Conservation (phyloP, 345 rosid species). For the Eucalyptus grandis region DNA sequence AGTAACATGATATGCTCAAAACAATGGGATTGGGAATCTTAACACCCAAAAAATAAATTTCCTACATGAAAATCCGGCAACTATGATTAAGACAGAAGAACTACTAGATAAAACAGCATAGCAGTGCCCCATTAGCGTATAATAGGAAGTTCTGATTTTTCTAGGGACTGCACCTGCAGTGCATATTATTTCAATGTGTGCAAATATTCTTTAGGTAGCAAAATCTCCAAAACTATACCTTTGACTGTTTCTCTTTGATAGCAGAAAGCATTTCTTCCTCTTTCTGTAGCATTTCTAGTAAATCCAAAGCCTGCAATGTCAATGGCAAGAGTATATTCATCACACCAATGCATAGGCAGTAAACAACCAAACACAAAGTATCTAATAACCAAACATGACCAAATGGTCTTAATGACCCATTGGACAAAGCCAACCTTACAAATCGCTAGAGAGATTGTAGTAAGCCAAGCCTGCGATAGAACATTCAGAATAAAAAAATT, state of each 20-base stretch:
- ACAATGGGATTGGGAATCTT: background rate
- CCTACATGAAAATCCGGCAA: background rate
- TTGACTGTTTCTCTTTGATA: constrained; percentile 54
- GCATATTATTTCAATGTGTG: background rate
- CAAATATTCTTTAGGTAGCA: background rate
- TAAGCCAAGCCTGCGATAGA: constrained; percentile 83
- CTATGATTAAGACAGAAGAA: background rate
- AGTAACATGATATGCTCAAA: background rate
- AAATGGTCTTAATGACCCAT: background rate
- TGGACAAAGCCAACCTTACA: constrained; percentile 52
- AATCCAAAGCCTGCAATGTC: constrained; percentile 61
- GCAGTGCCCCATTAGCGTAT: background rate
- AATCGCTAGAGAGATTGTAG: constrained; percentile 49
- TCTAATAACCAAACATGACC: background rate
- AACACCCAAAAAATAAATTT: background rate
- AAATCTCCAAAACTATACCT: constrained; percentile 25
- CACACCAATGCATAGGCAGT: background rate
- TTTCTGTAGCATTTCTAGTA: constrained; percentile 74
- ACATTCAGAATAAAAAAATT: background rate
- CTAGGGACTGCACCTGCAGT: background rate
- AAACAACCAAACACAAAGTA: background rate
- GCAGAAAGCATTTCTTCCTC: constrained; percentile 93
- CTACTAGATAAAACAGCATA: background rate
- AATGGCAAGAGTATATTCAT: background rate
- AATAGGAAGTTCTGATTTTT: background rate